phyloP scores from a whole-genome alignment of 441 rosid genomes.

The Syzygium syzygioides region DNA sequence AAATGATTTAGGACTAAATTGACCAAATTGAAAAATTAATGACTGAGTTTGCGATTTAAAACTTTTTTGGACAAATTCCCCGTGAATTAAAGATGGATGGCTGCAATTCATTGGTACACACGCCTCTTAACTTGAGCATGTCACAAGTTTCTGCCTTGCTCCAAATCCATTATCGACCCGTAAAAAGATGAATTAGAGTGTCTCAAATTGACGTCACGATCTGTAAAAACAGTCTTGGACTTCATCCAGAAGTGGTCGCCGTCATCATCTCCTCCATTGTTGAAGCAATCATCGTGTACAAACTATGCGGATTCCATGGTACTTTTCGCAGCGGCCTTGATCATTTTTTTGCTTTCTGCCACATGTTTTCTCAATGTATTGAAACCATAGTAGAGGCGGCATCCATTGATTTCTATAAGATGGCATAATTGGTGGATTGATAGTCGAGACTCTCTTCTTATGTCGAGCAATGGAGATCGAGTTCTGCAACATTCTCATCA shows the following conservation, averaged over 20 bases:
- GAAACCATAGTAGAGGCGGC: neutral
- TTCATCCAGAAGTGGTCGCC: neutral
- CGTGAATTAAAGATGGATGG: rapidly evolving
- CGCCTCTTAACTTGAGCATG: neutral
- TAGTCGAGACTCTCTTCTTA: neutral
- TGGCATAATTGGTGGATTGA: neutral
- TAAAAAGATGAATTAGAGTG: neutral
- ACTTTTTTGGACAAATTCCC: neutral
- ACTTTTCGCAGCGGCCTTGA: neutral
- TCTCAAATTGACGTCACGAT: neutral
- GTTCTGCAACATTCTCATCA: neutral
- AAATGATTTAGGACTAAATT: neutral
- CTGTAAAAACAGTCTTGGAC: neutral
- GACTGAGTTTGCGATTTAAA: neutral
- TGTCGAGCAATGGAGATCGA: neutral
- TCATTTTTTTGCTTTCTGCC: neutral
- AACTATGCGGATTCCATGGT: neutral
- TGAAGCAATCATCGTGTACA: neutral
- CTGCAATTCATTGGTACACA: neutral
- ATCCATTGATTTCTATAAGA: neutral
- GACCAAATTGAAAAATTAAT: too few species aligned
- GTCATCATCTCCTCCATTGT: neutral
- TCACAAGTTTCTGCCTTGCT: neutral
- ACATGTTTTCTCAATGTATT: neutral
- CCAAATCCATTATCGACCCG: neutral